A percentile compares a stretch with the other conserved stretches of the same genome.
These are phyloP conservation scores for Discostella pseudostelligera DNA, from an alignment of 108 stramenopile species.

Conservation along the genomic window DNA sequence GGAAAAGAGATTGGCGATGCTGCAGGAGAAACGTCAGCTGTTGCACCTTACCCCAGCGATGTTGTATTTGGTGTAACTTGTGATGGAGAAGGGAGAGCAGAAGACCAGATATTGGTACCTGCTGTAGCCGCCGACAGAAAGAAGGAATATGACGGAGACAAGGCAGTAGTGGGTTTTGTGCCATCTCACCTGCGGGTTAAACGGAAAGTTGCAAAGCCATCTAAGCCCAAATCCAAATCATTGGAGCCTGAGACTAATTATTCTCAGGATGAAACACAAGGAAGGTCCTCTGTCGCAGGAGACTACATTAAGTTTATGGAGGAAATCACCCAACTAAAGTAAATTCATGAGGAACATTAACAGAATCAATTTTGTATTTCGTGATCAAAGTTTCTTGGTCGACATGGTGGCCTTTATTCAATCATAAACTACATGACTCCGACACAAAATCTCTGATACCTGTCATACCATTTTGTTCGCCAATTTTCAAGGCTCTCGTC, in stretches of 20 bases:
- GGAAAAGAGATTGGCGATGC: constrained; percentile 26
- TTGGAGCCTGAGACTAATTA: neutral
- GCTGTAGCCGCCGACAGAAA: constrained; percentile 33
- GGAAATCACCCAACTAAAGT: constrained; percentile 31
- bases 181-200: constrained; percentile 63
- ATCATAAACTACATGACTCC: constrained; percentile 71
- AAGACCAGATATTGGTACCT: neutral
- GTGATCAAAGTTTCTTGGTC: too few species aligned
- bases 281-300: constrained; percentile 24
- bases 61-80: constrained; percentile 3
- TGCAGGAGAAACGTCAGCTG: constrained; percentile 21
- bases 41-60: constrained; percentile 42
- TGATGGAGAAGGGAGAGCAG: neutral
- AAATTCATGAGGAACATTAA: too few species aligned
- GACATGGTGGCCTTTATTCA: too few species aligned
- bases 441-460: constrained; percentile 91
- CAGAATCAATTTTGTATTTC: too few species aligned
- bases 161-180: constrained; percentile 68
- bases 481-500: constrained; percentile 93
- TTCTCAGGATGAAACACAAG: neutral
- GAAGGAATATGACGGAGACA: constrained; percentile 68
- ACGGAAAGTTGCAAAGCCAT: constrained; percentile 15
- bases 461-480: constrained; percentile 94
- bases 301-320: constrained; percentile 59
- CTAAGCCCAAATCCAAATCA: constrained; percentile 9